Percentiles rank a stretch among this genome's conserved stretches.
phyloP scores from a whole-genome alignment of 1,284 basidiomycete species.

The Ceratobasidium sp. region DNA sequence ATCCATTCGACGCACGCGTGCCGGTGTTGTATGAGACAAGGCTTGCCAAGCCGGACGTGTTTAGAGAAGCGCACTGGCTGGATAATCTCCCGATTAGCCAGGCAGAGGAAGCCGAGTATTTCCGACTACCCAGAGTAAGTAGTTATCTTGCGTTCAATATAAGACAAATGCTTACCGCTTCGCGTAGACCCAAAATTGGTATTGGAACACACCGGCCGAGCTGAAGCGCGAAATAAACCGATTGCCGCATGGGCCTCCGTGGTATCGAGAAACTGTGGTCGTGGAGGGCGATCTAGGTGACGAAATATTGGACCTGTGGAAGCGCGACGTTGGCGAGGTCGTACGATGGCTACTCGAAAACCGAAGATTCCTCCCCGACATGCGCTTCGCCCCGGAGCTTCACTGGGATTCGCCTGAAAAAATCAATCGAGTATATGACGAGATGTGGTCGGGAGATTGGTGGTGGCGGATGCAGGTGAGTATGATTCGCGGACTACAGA shows the following conservation, averaged over 20 bases:
- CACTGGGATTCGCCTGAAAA: not conserved
- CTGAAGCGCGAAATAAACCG: not conserved
- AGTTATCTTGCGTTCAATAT: not conserved
- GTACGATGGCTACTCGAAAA: slow-evolving; percentile 52
- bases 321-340: slow-evolving; percentile 54
- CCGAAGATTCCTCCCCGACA: slow-evolving; percentile 21
- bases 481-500: not conserved
- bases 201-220: not conserved
- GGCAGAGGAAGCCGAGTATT: not conserved
- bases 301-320: slow-evolving; percentile 29
- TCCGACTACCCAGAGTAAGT: not conserved
- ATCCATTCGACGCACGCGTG: slow-evolving; percentile 48
- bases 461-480: slow-evolving; percentile 47
- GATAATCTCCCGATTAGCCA: not conserved
- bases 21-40: not conserved
- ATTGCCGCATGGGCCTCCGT: not conserved
- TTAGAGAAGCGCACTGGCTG: not conserved
- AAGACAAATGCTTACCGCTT: not conserved
- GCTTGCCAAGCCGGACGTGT: not conserved
- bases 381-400: slow-evolving; percentile 31
- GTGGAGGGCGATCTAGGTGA: slow-evolving; percentile 43
- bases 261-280: not conserved
- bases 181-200: slow-evolving; percentile 49
- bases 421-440: slow-evolving; percentile 23
- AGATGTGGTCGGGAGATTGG: slow-evolving; percentile 46